A percentile compares a stretch with the other conserved stretches of the same genome.
These are phyloP conservation scores for Oenanthe sinensis DNA, from an alignment of 129 eudicot species.

Conservation along the genomic window DNA sequence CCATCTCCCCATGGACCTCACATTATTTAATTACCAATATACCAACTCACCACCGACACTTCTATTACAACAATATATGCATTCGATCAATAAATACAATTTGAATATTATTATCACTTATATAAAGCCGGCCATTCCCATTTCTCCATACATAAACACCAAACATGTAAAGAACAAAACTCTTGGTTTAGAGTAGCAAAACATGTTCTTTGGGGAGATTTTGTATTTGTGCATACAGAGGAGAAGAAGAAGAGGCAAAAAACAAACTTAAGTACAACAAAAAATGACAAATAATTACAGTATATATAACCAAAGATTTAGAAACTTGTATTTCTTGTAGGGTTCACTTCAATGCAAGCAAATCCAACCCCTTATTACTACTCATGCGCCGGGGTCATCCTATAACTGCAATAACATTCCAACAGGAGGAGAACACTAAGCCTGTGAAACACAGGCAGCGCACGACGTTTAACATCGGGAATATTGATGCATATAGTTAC, in stretches of 20 bases:
- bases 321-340: neutral
- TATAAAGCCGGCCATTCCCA: neutral
- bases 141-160: neutral
- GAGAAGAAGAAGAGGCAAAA: neutral
- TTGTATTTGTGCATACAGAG: neutral
- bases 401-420: conserved; percentile 2
- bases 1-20: conserved; percentile 3
- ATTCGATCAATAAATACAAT: neutral
- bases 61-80: neutral
- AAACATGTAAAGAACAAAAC: neutral
- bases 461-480: neutral
- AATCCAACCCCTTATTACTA: conserved; percentile 1
- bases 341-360: conserved; percentile 11
- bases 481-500: conserved; percentile 7
- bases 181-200: neutral
- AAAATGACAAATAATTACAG: conserved; percentile 10
- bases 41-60: conserved; percentile 2
- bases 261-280: conserved; percentile 1
- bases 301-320: neutral
- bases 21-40: neutral
- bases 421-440: neutral
- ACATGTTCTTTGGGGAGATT: neutral
- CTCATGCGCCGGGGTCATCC: conserved; percentile 1
- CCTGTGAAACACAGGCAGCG: neutral
- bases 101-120: neutral